Evolutionary conservation across 805 yeast genomes (phyloP).

Genomic region (Candida bentonensis): DNA sequence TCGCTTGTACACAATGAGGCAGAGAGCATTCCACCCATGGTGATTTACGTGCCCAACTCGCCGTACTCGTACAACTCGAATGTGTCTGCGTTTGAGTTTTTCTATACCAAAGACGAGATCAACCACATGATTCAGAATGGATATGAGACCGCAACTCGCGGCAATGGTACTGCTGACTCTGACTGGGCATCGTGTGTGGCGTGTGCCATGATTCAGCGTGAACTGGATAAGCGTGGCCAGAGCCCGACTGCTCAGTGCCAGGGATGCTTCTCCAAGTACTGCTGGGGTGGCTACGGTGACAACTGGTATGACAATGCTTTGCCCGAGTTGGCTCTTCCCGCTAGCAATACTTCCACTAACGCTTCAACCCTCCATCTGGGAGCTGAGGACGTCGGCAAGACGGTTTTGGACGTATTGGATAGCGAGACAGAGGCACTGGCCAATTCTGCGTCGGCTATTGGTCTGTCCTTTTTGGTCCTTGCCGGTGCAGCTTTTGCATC

Average conservation of each 20-base stretch:
- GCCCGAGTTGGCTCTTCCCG: no score
- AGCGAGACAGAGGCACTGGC: no score
- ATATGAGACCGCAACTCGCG: conserved; percentile 50
- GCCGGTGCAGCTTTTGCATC: no score
- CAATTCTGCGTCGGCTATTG: no score
- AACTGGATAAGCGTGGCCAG: conserved; percentile 55
- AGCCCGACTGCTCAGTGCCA: conserved; percentile 51
- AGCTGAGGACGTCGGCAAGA: no score
- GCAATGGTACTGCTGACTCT: conserved; percentile 50
- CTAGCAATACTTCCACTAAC: no score
- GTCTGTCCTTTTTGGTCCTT: no score
- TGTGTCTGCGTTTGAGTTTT: conserved; percentile 57
- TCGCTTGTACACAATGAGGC: conserved; percentile 26
- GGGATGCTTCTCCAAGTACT: conserved; percentile 54
- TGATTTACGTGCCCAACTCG: conserved; percentile 65
- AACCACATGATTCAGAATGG: conserved; percentile 57
- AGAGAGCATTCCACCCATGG: conserved; percentile 44
- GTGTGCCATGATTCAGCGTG: conserved; percentile 71
- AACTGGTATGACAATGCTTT: conserved; percentile 1
- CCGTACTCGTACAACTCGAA: conserved; percentile 54
- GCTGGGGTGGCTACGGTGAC: conserved; percentile 48
- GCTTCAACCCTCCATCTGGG: no score
- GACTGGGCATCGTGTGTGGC: conserved; percentile 66
- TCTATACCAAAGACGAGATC: conserved; percentile 45
- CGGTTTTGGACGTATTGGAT: no score